phyloP scores from a whole-genome alignment of 257 asterid genomes.

The Avicennia marina region DNA sequence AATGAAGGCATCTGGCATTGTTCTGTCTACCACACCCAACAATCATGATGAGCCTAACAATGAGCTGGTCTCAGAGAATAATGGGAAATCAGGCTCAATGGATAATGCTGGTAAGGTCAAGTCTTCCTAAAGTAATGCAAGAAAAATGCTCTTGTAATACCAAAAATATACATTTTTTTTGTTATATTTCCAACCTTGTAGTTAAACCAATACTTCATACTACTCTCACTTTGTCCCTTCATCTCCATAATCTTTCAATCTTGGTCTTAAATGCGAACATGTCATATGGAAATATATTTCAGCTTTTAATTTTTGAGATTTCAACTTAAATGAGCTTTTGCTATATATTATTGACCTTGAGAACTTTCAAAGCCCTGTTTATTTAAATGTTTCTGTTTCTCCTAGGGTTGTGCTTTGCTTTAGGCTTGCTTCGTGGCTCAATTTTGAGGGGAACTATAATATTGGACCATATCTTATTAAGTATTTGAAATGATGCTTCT shows the following conservation, averaged over 20 bases:
- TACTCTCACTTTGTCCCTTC: not conserved
- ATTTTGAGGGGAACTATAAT: no score
- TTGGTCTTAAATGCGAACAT: no score
- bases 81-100: slow-evolving; percentile 35
- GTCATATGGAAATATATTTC: not conserved
- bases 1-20: slow-evolving; percentile 56
- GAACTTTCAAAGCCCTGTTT: not conserved
- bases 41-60: slow-evolving; percentile 46
- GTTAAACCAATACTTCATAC: not conserved
- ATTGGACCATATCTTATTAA: no score
- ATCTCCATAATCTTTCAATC: no score
- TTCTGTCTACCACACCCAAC: slow-evolving; percentile 45
- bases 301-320: not conserved
- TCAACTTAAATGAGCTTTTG: not conserved
- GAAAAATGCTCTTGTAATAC: not conserved
- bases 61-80: slow-evolving; percentile 43
- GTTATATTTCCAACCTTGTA: not conserved
- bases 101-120: slow-evolving; percentile 44
- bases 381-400: no score
- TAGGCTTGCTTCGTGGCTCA: no score
- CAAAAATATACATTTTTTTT: not conserved
- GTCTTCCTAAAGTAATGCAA: slow-evolving; percentile 7
- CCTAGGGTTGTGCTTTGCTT: no score
- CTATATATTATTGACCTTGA: not conserved
- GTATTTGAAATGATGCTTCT: no score